Percentiles rank a stretch among this genome's conserved stretches.
These are phyloP conservation scores for Cordyceps cateniannulata DNA, from an alignment of 2,329 filamentous ascomycete genomes.

Conservation along the genomic window DNA sequence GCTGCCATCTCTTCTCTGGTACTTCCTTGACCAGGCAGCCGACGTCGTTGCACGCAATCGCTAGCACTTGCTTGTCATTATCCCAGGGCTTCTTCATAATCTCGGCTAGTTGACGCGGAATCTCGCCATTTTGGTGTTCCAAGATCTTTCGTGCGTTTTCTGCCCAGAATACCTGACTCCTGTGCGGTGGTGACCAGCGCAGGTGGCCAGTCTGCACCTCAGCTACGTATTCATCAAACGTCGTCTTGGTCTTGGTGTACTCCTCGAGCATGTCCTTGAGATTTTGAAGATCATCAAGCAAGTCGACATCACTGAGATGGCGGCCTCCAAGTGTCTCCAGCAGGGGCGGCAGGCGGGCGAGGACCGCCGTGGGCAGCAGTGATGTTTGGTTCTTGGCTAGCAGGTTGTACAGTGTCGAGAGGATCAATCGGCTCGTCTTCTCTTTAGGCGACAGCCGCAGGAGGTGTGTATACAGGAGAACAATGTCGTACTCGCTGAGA, in stretches of 20 bases:
- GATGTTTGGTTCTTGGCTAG: conserved; percentile 64
- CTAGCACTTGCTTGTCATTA: conserved; percentile 82
- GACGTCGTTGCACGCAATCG: conserved; percentile 89
- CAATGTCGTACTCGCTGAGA: conserved; percentile 82
- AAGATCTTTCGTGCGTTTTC: conserved; percentile 86
- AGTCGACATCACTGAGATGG: conserved; percentile 58
- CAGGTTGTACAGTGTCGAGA: conserved; percentile 86
- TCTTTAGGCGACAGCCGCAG: conserved; percentile 92
- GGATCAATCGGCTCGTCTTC: conserved; percentile 87
- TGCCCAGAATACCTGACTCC: conserved; percentile 80
- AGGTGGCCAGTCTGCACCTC: conserved; percentile 83
- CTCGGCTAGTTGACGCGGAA: conserved; percentile 75
- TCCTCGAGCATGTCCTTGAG: conserved; percentile 60
- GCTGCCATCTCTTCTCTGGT: conserved; percentile 70
- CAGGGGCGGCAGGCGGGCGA: conserved; percentile 71
- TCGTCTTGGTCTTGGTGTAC: conserved; percentile 64
- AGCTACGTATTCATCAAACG: conserved; percentile 83
- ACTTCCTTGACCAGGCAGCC: conserved; percentile 84
- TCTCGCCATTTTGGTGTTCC: conserved; percentile 71
- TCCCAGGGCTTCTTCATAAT: conserved; percentile 69
- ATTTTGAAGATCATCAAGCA: conserved; percentile 54
- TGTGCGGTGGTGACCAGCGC: conserved; percentile 88
- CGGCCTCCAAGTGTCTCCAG: conserved; percentile 56
- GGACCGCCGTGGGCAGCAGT: conserved; percentile 75
- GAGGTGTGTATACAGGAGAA: conserved; percentile 87